These are phyloP conservation scores for Tetrapisispora pingtungensis DNA, from an alignment of 805 yeast genomes.

Conservation along the genomic window DNA sequence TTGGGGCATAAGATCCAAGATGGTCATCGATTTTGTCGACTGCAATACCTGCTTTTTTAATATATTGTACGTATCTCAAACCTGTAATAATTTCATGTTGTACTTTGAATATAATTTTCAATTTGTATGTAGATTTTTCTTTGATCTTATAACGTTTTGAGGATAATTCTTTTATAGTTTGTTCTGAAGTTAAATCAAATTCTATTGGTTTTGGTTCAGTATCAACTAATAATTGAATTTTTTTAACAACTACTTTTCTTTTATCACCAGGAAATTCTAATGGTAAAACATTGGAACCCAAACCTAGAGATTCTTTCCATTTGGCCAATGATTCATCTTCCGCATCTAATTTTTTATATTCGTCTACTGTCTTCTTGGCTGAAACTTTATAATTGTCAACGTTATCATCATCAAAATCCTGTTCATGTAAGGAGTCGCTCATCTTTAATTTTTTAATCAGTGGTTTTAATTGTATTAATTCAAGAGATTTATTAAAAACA, in stretches of 20 bases:
- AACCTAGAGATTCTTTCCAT: constrained; percentile 86
- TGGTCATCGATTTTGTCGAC: constrained; percentile 83
- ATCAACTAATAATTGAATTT: constrained; percentile 61
- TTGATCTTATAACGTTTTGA: constrained; percentile 65
- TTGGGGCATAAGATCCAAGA: constrained; percentile 86
- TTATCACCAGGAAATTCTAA: constrained; percentile 55
- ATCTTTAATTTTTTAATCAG: not conserved
- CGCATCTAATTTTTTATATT: constrained; percentile 74
- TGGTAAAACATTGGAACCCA: constrained; percentile 52
- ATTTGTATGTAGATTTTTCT: constrained; percentile 65
- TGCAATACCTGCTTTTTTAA: constrained; percentile 79
- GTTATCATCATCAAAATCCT: constrained; percentile 21
- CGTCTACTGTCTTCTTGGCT: constrained; percentile 68
- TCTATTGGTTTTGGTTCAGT: constrained; percentile 57
- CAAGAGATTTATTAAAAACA: too few relatives aligned
- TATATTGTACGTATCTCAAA: constrained; percentile 70
- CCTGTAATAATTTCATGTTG: constrained; percentile 92
- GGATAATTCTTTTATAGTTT: constrained; percentile 46
- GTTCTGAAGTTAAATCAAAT: constrained; percentile 55
- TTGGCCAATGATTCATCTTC: constrained; percentile 83
- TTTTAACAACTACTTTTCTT: constrained; percentile 68
- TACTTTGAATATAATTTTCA: constrained; percentile 67
- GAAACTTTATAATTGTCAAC: constrained; percentile 27
- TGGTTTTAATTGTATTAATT: too few relatives aligned
- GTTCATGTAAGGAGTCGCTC: not conserved